A percentile compares a stretch with the other conserved stretches of the same genome.
phyloP scores from a whole-genome alignment of 768 basidiomycete species.

The Dacryopinax spathularia region DNA sequence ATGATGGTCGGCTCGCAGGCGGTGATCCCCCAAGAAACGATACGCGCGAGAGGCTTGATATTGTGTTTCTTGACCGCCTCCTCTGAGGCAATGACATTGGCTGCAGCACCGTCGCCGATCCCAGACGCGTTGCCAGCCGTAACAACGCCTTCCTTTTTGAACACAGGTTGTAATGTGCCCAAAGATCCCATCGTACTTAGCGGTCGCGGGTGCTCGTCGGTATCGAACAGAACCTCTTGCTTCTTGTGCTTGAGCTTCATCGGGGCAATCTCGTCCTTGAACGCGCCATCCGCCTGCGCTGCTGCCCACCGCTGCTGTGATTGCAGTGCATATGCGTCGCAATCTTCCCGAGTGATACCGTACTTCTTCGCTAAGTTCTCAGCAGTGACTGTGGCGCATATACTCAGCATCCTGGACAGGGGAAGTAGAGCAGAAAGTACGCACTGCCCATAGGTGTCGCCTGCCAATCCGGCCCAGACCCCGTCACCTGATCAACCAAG shows the following conservation, averaged over 20 bases:
- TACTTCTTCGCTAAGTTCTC: slow-evolving; percentile 30
- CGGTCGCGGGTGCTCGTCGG: slow-evolving; percentile 28
- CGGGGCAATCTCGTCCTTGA: slow-evolving; percentile 12
- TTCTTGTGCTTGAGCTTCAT: slow-evolving; percentile 9
- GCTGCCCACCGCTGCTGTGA: slow-evolving; percentile 25
- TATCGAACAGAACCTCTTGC: slow-evolving; percentile 8
- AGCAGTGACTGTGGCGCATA: slow-evolving; percentile 20
- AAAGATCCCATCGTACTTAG: slow-evolving; percentile 22
- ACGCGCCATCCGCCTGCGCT: slow-evolving; percentile 7
- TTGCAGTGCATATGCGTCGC: slow-evolving; percentile 26
- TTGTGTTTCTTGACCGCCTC: slow-evolving; percentile 20
- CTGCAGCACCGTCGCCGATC: slow-evolving; percentile 29
- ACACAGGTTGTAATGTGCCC: slow-evolving; percentile 22
- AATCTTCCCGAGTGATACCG: slow-evolving; percentile 25
- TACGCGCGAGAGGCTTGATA: slow-evolving; percentile 24
- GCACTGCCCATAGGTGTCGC: slow-evolving; percentile 24
- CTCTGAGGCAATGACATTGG: slow-evolving; percentile 28
- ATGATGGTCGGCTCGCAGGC: slow-evolving; percentile 29
- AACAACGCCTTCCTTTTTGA: slow-evolving; percentile 25
- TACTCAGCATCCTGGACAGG: background rate
- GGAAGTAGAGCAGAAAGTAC: background rate
- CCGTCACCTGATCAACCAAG: slow-evolving; percentile 26
- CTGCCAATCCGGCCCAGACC: slow-evolving; percentile 10
- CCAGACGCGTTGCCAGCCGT: slow-evolving; percentile 28
- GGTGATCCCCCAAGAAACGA: slow-evolving; percentile 26